Percentiles rank a stretch among this genome's conserved stretches.
Evolutionary conservation across 495 filamentous ascomycete genomes (phyloP).

Genomic region (Parachaetomium inaequale): DNA sequence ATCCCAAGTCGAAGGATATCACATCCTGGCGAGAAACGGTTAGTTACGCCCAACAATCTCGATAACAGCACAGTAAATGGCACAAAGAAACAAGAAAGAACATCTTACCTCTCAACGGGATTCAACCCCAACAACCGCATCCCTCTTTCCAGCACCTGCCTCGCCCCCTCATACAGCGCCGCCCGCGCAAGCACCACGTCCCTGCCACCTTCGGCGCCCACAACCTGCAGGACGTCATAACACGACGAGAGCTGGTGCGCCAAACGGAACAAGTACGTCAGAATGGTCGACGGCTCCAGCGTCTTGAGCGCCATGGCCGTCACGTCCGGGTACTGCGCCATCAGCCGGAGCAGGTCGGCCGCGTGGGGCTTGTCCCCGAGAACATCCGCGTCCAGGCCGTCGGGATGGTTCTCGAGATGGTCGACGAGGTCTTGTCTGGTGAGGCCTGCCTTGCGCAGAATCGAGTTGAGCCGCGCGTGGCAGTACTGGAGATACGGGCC

Average conservation of each 20-base stretch:
- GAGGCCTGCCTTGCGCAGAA: slow-evolving; percentile 39
- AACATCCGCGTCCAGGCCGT: too few species aligned
- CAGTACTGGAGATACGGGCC: slow-evolving; percentile 68
- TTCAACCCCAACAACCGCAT: slow-evolving; percentile 76
- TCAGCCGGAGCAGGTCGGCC: slow-evolving; percentile 53
- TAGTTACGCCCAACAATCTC: too few species aligned
- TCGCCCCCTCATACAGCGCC: slow-evolving; percentile 74
- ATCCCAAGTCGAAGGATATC: too few species aligned
- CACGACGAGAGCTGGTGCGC: slow-evolving; percentile 76
- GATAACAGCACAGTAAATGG: too few species aligned
- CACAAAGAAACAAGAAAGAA: too few species aligned
- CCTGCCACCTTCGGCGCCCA: slow-evolving; percentile 58
- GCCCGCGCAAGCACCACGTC: slow-evolving; percentile 70
- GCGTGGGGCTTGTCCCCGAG: slow-evolving; percentile 38
- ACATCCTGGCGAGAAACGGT: too few species aligned
- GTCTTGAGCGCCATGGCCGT: slow-evolving; percentile 59
- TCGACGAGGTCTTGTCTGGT: neutral
- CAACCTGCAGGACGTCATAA: slow-evolving; percentile 74
- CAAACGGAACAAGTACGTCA: slow-evolving; percentile 84
- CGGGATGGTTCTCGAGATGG: too few species aligned
- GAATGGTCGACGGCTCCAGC: slow-evolving; percentile 60
- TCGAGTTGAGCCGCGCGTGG: slow-evolving; percentile 60
- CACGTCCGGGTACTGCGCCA: slow-evolving; percentile 62
- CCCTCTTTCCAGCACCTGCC: slow-evolving; percentile 73
- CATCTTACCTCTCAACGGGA: slow-evolving; percentile 61